Percentiles rank a stretch among this genome's conserved stretches.
Conservation (phyloP, 2,329 filamentous ascomycete species). For the Chaetoscypha palmicola region DNA sequence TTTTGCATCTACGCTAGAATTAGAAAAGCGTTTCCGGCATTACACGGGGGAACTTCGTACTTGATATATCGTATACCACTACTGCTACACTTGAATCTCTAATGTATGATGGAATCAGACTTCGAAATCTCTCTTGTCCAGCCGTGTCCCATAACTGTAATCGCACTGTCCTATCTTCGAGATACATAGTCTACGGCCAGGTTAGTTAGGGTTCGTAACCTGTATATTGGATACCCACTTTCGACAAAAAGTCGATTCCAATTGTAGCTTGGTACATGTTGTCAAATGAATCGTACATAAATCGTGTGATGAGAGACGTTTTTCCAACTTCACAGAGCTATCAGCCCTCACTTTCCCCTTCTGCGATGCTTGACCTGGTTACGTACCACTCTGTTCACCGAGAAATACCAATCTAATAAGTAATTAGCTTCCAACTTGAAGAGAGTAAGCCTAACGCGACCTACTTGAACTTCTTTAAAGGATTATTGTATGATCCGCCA, state of each 20-base stretch:
- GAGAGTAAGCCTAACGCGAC: constrained; percentile 14
- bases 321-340: constrained; percentile 70
- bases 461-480: constrained; percentile 99
- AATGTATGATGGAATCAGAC: constrained; percentile 95
- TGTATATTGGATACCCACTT: constrained; percentile 50
- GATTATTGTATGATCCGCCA: constrained; percentile 92
- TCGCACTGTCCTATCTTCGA: constrained; percentile 95
- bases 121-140: constrained; percentile 94
- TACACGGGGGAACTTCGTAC: constrained; percentile 37
- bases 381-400: constrained; percentile 94
- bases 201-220: constrained; percentile 16
- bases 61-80: constrained; percentile 97
- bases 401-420: constrained; percentile 79
- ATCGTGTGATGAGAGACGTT: constrained; percentile 95
- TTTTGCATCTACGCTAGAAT: constrained; percentile 66
- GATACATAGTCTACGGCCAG: constrained; percentile 80
- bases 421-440: constrained; percentile 15
- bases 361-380: constrained; percentile 5
- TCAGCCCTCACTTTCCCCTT: constrained; percentile 15
- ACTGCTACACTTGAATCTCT: constrained; percentile 96
- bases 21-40: constrained; percentile 18
- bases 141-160: constrained; percentile 98
- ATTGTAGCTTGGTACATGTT: constrained; percentile 99
- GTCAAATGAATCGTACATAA: constrained; percentile 99
- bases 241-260: constrained; percentile 97